Evolutionary conservation across 73 alveolate genomes (phyloP).

Genomic region (Tetrahymena thermophila): DNA sequence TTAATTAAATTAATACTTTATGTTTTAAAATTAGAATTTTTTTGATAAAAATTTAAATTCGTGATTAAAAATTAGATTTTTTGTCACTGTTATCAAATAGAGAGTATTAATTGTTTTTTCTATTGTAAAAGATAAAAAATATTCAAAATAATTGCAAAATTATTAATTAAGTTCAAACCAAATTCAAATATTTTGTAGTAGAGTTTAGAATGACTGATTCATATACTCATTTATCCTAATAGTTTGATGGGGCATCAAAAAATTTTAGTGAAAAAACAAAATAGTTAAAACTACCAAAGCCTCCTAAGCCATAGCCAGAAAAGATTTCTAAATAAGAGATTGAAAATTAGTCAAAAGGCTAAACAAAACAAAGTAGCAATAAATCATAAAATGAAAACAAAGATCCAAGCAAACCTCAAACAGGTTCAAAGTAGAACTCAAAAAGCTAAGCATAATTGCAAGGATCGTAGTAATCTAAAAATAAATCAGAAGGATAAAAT

Average conservation of each 20-base stretch:
- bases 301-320: background rate
- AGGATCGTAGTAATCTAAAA: background rate
- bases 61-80: background rate
- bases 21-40: background rate
- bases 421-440: background rate
- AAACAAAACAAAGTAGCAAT: background rate
- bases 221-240: background rate
- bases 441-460: background rate
- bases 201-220: background rate
- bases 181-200: background rate
- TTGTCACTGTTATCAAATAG: too few species aligned
- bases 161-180: background rate
- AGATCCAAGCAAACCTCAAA: background rate
- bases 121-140: too few species aligned
- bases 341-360: background rate
- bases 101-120: background rate
- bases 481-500: background rate
- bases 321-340: background rate
- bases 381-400: background rate
- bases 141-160: too few species aligned
- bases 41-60: too few species aligned
- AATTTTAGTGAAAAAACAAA: background rate
- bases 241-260: background rate
- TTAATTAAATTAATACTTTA: too few species aligned
- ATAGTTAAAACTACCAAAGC: background rate